Evolutionary conservation across 805 yeast species (phyloP), one percentile per base, ranked within the genome.

Genomic region (Candida ipomoeae): DNA sequence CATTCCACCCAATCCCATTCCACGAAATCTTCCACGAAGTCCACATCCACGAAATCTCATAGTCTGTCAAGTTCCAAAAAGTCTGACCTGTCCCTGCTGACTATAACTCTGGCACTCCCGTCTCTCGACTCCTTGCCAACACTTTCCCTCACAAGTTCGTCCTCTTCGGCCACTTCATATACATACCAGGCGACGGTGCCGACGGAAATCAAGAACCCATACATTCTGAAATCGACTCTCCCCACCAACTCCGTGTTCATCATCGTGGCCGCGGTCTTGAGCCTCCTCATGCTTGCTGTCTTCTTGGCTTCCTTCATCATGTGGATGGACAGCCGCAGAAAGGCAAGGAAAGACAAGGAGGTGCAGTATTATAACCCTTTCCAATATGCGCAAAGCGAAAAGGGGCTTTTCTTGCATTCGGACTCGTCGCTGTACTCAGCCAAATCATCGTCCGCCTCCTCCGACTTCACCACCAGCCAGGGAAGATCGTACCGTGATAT

Each of bases 161-260:
- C 50, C 13, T 38, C 53, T 8, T 21, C 50, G 5, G 14, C 44
- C 18, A 26, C 42, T 5, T 47, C 57, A 13, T 54, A 52, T 46
- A 42, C 58, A 6, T 55, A 37, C 47, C n/a, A 42, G 14, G 51
- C 41, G 6, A 29, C 53, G 14, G 49, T 55, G 15, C 58, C 58
- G 15, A 49, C 52, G 4, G 52, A 26, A 10, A 20, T 33, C 5
- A 47, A 34, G 31, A 55, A 55, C 49, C 63, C 59, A 48, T 65
- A 3, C 50, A 60, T 74, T 8, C 46, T 50, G 6, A 45, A 48
- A 18, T 48, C 66, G 5, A 39, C 52, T 6, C 56, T 68, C 40
- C 68, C 73, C 1, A 58, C 62, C 15, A 73, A 74, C 20, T 59
- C 78, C 13, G 72, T 77, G 18, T 77, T 78, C 59, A 72, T 78